Base-by-base conservation (phyloP, 129 eudicot genomes). In the Flaveria bidentis region DNA sequence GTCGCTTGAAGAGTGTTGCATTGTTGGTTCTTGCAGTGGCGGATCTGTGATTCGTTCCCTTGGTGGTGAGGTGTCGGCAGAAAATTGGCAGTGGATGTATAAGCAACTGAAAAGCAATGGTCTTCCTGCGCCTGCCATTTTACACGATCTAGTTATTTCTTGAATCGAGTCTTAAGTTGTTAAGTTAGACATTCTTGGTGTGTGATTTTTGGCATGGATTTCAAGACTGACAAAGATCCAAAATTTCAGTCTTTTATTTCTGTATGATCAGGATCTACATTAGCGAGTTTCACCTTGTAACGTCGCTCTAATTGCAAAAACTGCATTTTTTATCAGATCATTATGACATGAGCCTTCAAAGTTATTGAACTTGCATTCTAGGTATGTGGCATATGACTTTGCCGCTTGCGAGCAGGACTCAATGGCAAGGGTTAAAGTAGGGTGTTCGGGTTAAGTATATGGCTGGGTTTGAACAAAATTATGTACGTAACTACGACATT, bases 81-180 rank as follows among this genome's bases (percentile, higher is more conserved):
- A 91, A 75, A 95, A 91, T 69, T 86, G 90, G 91, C 96, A 86
- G 36, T 95, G 99, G 99, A 95, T 95, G 99, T 95, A 87, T 73
- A 91, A 91, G 82, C 94, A 91, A 73, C 69, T 95, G 92, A 90
- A 87, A 74, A 85, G 73, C 74, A 77, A 81, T 53, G 96, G 91
- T 9, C 89, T 95, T 17, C 82, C 91, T 28, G 67, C 83, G 18
- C 99, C 97, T 13, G 36, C 60, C 49, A 5, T 72, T 49, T 56
- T 72, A 15, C 61, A 66, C 13, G 45, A 57, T 74, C 71, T 55
- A 60, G 46, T 9, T 57, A 20, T 69, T 63, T 80, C 51, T 72
- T 64, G 69, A 71, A 79, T 79, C 28, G 23, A 72, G 78, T 63
- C 65, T 46, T 25, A 63, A 17, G 51, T 18, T 33, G 74, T 76